These are phyloP conservation scores for Lachnellula subtilissima DNA, from an alignment of 2,329 filamentous ascomycete species.

Conservation along the genomic window DNA sequence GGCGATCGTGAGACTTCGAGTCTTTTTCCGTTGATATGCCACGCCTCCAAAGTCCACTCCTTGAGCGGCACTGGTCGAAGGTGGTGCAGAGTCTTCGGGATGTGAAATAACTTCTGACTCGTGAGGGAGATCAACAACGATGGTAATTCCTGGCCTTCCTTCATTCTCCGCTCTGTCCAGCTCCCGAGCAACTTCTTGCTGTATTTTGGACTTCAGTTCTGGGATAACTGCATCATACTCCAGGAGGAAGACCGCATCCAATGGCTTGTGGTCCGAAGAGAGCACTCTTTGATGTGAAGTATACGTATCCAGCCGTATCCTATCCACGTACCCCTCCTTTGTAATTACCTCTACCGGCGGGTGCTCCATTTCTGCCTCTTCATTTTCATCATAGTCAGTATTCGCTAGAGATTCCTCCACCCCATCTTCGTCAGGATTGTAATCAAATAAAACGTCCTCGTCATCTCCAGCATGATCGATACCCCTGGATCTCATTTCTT, in stretches of 20 bases:
- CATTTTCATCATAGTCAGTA: constrained; percentile 47
- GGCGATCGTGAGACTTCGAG: constrained; percentile 72
- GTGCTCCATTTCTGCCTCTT: constrained; percentile 38
- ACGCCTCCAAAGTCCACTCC: constrained; percentile 77
- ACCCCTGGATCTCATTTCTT: constrained; percentile 78
- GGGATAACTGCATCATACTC: constrained; percentile 84
- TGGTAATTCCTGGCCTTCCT: constrained; percentile 71
- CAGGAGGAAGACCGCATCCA: constrained; percentile 76
- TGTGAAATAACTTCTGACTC: constrained; percentile 27
- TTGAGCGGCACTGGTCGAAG: constrained; percentile 35
- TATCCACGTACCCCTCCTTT: constrained; percentile 53
- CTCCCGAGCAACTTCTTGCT: constrained; percentile 81
- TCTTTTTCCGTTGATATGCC: constrained; percentile 61
- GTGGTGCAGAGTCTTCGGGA: constrained; percentile 6
- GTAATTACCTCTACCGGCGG: constrained; percentile 47
- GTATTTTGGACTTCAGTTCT: constrained; percentile 75
- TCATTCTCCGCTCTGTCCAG: constrained; percentile 92
- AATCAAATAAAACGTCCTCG: constrained; percentile 82
- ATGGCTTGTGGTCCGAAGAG: constrained; percentile 93
- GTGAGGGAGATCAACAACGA: constrained; percentile 67
- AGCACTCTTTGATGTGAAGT: constrained; percentile 82
- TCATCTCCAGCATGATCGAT: constrained; percentile 70
- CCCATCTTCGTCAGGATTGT: constrained; percentile 76
- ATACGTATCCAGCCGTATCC: constrained; percentile 61
- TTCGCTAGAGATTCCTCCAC: constrained; percentile 38